Percentiles rank a stretch among this genome's conserved stretches.
These are phyloP conservation scores for Fusarium circinatum DNA, from an alignment of 2,329 filamentous ascomycete genomes.

Conservation along the genomic window DNA sequence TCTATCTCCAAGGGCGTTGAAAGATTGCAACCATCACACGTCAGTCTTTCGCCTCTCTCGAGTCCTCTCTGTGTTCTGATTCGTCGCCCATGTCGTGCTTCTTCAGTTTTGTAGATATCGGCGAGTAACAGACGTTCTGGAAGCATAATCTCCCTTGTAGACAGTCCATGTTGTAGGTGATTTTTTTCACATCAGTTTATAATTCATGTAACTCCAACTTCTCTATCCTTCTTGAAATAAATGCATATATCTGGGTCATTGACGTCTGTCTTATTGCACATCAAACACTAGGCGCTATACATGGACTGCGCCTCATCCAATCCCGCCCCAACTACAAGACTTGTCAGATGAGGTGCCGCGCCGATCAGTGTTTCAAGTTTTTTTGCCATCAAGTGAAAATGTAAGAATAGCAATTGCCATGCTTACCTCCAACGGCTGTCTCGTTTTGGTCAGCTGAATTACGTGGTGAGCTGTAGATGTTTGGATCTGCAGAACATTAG, in stretches of 20 bases:
- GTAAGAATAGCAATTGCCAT: constrained; percentile 14
- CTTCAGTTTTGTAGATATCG: neutral
- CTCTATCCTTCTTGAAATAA: neutral
- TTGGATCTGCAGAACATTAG: neutral
- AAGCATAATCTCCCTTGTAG: no score
- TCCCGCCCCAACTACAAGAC: constrained; percentile 10
- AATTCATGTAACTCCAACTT: neutral
- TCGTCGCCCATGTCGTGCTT: neutral
- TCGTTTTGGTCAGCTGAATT: constrained; percentile 2
- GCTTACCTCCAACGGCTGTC: neutral
- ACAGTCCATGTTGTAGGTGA: no score
- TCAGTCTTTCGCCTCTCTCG: constrained; percentile 24
- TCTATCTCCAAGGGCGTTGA: constrained; percentile 11
- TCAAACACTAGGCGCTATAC: constrained; percentile 12
- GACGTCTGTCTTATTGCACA: constrained; percentile 11
- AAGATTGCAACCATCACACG: constrained; percentile 28
- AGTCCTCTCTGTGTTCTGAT: neutral
- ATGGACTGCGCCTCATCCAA: constrained; percentile 15
- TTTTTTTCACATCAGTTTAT: neutral
- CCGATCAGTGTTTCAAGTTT: constrained; percentile 36
- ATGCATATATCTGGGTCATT: neutral
- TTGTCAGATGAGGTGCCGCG: constrained; percentile 29
- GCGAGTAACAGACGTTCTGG: neutral
- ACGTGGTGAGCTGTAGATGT: constrained; percentile 6
- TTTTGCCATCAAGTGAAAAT: constrained; percentile 19